phyloP scores from a whole-genome alignment of 768 basidiomycete genomes.

The Lactarius indigo region DNA sequence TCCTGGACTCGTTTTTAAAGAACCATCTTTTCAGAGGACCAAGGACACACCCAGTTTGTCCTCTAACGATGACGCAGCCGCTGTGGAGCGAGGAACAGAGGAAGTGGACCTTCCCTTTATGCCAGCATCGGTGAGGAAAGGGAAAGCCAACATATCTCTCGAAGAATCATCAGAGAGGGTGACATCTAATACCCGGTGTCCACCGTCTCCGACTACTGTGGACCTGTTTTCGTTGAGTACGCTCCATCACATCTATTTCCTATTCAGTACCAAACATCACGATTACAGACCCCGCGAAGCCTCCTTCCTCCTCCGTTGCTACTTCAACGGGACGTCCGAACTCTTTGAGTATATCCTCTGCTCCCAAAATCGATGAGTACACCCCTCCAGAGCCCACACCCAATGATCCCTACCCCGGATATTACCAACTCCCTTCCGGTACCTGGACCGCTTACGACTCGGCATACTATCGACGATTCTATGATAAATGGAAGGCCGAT shows the following conservation, averaged over 20 bases:
- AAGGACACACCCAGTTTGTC: neutral
- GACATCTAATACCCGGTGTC: slow-evolving; percentile 14
- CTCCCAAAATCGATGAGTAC: slow-evolving; percentile 65
- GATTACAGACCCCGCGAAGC: slow-evolving; percentile 20
- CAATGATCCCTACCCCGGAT: slow-evolving; percentile 79
- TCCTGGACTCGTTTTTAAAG: slow-evolving; percentile 58
- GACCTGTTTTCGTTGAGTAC: slow-evolving; percentile 72
- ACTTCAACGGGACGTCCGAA: neutral
- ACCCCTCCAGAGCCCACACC: slow-evolving; percentile 70
- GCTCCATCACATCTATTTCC: slow-evolving; percentile 24
- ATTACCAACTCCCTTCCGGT: slow-evolving; percentile 81
- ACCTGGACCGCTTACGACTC: slow-evolving; percentile 73
- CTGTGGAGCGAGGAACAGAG: neutral
- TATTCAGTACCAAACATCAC: slow-evolving; percentile 2
- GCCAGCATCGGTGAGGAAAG: slow-evolving; percentile 57
- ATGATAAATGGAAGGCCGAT: slow-evolving; percentile 68
- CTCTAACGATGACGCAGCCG: neutral
- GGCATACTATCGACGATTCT: slow-evolving; percentile 62
- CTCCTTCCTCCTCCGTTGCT: slow-evolving; percentile 26
- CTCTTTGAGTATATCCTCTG: slow-evolving; percentile 49
- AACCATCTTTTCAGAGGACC: slow-evolving; percentile 17
- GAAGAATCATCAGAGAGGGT: slow-evolving; percentile 30
- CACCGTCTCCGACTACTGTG: slow-evolving; percentile 34
- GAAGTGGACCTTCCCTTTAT: slow-evolving; percentile 42
- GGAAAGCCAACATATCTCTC: slow-evolving; percentile 46